Percentiles rank a stretch among this genome's conserved stretches.
Conservation (phyloP, 2,329 filamentous ascomycete species). For the Xylaria sp. region DNA sequence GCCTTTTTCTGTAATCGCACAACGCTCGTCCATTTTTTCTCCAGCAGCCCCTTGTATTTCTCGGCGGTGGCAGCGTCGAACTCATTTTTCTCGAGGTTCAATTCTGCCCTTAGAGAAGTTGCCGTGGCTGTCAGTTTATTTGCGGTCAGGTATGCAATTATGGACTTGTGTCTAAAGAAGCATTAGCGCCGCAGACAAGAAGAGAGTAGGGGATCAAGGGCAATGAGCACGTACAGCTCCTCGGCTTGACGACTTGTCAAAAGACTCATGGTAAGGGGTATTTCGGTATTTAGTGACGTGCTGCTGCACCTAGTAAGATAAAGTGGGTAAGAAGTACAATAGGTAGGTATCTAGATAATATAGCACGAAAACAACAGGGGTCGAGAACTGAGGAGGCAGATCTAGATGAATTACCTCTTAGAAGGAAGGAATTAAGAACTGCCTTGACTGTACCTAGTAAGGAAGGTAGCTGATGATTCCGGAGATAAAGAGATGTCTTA, state of each 20-base stretch:
- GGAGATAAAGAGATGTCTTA: too few species aligned
- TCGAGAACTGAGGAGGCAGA: too few species aligned
- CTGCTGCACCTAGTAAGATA: too few species aligned
- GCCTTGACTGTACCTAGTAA: too few species aligned
- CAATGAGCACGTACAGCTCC: slow-evolving; percentile 44
- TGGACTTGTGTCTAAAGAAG: slow-evolving; percentile 76
- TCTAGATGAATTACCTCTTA: too few species aligned
- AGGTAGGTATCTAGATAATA: too few species aligned
- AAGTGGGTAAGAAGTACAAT: too few species aligned
- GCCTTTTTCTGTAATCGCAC: slow-evolving; percentile 96
- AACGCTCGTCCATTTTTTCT: slow-evolving; percentile 99
- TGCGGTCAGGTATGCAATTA: slow-evolving; percentile 86
- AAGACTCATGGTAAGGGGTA: slow-evolving; percentile 37
- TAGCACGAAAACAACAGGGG: too few species aligned
- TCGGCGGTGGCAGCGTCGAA: slow-evolving; percentile 86
- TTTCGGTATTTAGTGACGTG: too few species aligned
- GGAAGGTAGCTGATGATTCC: too few species aligned
- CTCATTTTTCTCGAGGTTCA: slow-evolving; percentile 67
- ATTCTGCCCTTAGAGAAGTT: slow-evolving; percentile 77
- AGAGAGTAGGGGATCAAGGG: background rate
- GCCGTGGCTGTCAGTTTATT: slow-evolving; percentile 76
- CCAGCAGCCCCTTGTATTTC: slow-evolving; percentile 91
- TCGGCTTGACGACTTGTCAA: slow-evolving; percentile 48
- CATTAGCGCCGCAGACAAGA: slow-evolving; percentile 6
- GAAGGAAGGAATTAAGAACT: too few species aligned